Percentiles rank a stretch among this genome's conserved stretches.
phyloP scores from a whole-genome alignment of 495 filamentous ascomycete species.

The Diplogelasinospora grovesii region DNA sequence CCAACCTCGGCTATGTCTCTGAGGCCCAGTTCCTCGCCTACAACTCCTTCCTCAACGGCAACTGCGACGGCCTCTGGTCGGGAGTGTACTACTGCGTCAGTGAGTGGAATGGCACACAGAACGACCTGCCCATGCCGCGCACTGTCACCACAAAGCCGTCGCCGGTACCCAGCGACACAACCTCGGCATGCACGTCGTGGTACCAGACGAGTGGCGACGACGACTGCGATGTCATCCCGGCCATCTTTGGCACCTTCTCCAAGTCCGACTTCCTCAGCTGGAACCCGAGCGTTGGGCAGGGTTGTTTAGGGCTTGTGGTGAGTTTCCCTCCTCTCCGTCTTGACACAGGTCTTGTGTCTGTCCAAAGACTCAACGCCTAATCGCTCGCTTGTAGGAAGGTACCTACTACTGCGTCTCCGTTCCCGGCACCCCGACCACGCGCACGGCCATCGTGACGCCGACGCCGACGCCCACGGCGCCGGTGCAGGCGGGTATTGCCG shows the following conservation, averaged over 20 bases:
- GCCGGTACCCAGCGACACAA: slow-evolving; percentile 1
- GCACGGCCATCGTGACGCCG: slow-evolving; percentile 4
- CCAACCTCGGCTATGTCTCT: neutral
- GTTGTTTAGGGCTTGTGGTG: too few species aligned
- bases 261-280: slow-evolving; percentile 13
- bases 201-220: slow-evolving; percentile 12
- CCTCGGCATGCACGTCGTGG: slow-evolving; percentile 1
- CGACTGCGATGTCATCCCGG: slow-evolving; percentile 14
- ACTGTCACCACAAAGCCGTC: slow-evolving; percentile 3
- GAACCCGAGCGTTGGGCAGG: slow-evolving; percentile 17
- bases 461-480: neutral
- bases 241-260: slow-evolving; percentile 18
- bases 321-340: too few species aligned
- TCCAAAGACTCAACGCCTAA: too few species aligned
- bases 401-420: slow-evolving; percentile 24
- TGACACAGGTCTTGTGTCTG: too few species aligned
- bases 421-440: slow-evolving; percentile 12
- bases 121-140: slow-evolving; percentile 5
- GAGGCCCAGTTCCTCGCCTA: slow-evolving; percentile 12
- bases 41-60: slow-evolving; percentile 12
- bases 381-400: slow-evolving; percentile 1
- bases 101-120: too few species aligned
- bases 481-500: slow-evolving; percentile 8
- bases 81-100: slow-evolving; percentile 13
- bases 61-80: slow-evolving; percentile 16